Evolutionary conservation across 345 rosid species (phyloP), one percentile per base, ranked within the genome.

Genomic region (Crucihimalaya himalaica): DNA sequence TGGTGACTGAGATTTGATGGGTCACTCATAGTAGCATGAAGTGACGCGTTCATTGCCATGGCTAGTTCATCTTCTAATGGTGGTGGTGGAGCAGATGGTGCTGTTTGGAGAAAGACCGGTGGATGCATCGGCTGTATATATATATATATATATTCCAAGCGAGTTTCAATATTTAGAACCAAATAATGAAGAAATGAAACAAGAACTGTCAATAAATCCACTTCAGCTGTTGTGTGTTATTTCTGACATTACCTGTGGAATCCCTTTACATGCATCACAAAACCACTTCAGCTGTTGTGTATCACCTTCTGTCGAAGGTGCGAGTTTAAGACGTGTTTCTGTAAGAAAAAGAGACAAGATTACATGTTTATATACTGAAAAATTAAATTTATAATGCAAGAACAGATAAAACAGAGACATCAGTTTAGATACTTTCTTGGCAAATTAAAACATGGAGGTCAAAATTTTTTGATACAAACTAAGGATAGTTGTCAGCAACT

Each of bases 241-340:
- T 27, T 37, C 27, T 8, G 11, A 55, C 12, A 39, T 74, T 86
- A 92, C 99, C 97, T 81, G 96, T 21, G 97, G 84, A 69, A 90
- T 90, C 79, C 99, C 98, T 82, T 90, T 92, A 89, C 99, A 96
- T 31, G 97, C 93, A 82, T 96, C 85, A 71, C 90, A 92, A 77
- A 96, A 96, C 86, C 83, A 81, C 80, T 86, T 84, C 43, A 96
- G 87, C 76, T 92, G 97, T 77, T 85, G 87, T 50, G 66, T 81
- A 75, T 90, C 97, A 58, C 87, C 82, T 82, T 87, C 99, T 56
- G 70, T 84, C 46, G 83, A 87, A 21, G 99, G 81, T 32, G 91
- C 89, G 16, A 96, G 92, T 83, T 84, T 92, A 43, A 84, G 74
- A 19, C 87, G 96, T 35, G 84, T 83, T 81, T 92, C 98, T 92